These are phyloP conservation scores for Aspergillus asperescens DNA, from an alignment of 495 filamentous ascomycete species.

Conservation along the genomic window DNA sequence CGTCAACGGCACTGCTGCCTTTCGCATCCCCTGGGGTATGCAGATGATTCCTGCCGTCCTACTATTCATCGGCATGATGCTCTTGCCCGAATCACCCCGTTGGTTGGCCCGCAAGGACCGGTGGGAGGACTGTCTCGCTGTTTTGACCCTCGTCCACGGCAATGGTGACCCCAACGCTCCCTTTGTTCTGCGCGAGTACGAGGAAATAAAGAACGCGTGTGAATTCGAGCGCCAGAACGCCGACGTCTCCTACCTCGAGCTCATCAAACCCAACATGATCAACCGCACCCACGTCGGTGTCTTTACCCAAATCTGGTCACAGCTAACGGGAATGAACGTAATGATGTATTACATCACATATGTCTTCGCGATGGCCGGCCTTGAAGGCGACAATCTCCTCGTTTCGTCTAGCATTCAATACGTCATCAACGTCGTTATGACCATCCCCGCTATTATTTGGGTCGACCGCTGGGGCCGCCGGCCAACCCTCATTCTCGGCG, in stretches of 20 bases:
- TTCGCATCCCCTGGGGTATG: conserved; percentile 70
- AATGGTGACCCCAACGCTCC: conserved; percentile 57
- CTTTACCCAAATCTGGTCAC: conserved; percentile 80
- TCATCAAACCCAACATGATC: conserved; percentile 66
- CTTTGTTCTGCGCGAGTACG: conserved; percentile 59
- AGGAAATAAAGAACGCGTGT: conserved; percentile 64
- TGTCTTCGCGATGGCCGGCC: conserved; percentile 67
- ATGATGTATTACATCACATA: conserved; percentile 71
- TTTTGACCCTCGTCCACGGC: conserved; percentile 63
- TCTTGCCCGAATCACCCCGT: conserved; percentile 71
- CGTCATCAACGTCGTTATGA: conserved; percentile 53
- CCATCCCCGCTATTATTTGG: conserved; percentile 50
- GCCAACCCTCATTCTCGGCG: conserved; percentile 59
- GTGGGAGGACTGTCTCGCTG: conserved; percentile 62
- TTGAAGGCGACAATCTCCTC: conserved; percentile 54
- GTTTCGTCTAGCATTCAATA: conserved; percentile 70
- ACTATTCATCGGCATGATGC: conserved; percentile 55
- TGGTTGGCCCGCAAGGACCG: conserved; percentile 72
- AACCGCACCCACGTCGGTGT: conserved; percentile 70
- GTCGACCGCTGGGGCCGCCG: conserved; percentile 62
- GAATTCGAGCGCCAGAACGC: conserved; percentile 62
- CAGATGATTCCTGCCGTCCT: conserved; percentile 67
- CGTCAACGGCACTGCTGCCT: conserved; percentile 48
- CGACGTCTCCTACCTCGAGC: conserved; percentile 62
- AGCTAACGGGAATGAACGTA: conserved; percentile 76